Evolutionary conservation across 495 filamentous ascomycete species (phyloP), one percentile per base, ranked within the genome.

Genomic region (Tuber indicum): DNA sequence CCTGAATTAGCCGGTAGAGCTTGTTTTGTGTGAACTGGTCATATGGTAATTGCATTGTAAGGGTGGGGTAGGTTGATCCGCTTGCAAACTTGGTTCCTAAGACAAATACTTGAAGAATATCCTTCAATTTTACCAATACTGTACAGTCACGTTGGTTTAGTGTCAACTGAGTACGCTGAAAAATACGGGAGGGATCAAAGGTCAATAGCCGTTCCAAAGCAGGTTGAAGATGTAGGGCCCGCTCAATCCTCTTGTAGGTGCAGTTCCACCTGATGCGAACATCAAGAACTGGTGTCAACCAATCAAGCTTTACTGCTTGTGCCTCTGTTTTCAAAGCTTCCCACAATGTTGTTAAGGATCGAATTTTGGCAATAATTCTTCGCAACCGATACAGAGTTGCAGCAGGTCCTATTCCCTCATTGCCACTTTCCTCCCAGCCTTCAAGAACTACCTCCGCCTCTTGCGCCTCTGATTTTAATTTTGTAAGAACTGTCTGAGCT

Each of bases 241-340:
- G 44, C 44, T 45, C 44, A 76, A 72, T 10, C 75, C 58, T 76
- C 2, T 32, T 32, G 72, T 47, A 72, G 8, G 75, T 76, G 1
- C n/a, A 76, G 58, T 76, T 76, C 75, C 43, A 78, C 1, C 52
- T 45, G 47, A 78, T 52, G 2, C 36, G 66, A 69, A 78, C 72
- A 72, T 78, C 76, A 0, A 78, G 58, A 10, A 75, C 14, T 26
- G 74, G 73, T 14, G 44, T 21, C 21, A 75, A 43, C 32, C 16
- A 66, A 39, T 72, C 42, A 41, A 75, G 42, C 3, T 72, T 47
- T 12, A 43, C 58, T 43, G 39, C 43, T 17, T 5, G 6, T 8
- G 32, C 26, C 49, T 78, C 73, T 66, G n/a, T 6, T 46, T 75
- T 17, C 12, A 78, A 49, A 0, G 62, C 49, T 70, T 78, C 73